These are phyloP conservation scores for Catharanthus roseus DNA, from an alignment of 257 asterid species.

Conservation along the genomic window DNA sequence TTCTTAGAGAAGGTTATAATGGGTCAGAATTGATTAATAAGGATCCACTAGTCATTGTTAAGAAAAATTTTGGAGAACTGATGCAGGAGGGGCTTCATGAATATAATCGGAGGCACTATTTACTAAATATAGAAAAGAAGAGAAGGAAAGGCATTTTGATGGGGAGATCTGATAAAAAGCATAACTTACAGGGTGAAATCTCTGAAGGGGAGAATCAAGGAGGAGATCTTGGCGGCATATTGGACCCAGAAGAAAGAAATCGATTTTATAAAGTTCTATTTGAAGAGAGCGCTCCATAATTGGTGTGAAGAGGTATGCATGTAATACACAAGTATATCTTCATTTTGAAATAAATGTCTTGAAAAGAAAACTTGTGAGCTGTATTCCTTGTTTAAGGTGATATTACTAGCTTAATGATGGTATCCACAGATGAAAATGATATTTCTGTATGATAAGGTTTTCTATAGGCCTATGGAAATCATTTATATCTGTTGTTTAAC, in stretches of 20 bases:
- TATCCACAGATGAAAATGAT: neutral
- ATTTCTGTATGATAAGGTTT: too few relatives aligned
- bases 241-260: too few relatives aligned
- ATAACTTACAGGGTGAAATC: constrained; percentile 8
- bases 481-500: neutral
- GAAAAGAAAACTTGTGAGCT: neutral
- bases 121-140: constrained; percentile 69
- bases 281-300: too few relatives aligned
- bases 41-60: constrained; percentile 77
- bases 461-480: neutral
- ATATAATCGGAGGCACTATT: constrained; percentile 59
- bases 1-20: constrained; percentile 71
- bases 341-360: neutral
- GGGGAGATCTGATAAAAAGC: constrained; percentile 30
- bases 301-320: constrained; percentile 4
- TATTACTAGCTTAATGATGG: neutral
- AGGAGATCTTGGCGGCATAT: too few relatives aligned
- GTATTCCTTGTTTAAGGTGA: neutral
- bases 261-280: too few relatives aligned
- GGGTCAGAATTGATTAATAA: constrained; percentile 66
- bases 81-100: constrained; percentile 92
- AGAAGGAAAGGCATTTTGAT: constrained; percentile 44
- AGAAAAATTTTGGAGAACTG: constrained; percentile 81
- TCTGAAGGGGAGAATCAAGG: too few relatives aligned
- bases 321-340: neutral